These are phyloP conservation scores for Candida labiduridarum DNA, from an alignment of 1,139 yeast genomes.

Conservation along the genomic window DNA sequence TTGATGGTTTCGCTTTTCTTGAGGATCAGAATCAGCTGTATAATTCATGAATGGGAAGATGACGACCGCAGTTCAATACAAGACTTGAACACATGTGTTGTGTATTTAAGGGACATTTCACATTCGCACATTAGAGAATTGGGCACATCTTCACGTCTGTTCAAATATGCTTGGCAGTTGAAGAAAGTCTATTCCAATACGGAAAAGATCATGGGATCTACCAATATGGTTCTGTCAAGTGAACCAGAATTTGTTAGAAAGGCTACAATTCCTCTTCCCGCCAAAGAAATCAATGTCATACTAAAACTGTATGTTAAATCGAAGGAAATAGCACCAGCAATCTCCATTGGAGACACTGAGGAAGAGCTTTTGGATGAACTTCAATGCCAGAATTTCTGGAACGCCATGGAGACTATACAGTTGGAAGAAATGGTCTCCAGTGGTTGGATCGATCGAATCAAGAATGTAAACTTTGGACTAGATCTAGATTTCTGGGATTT, in stretches of 20 bases:
- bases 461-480: background rate
- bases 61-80: background rate
- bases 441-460: conserved; percentile 9
- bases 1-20: conserved; percentile 8
- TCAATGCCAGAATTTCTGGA: conserved; percentile 13
- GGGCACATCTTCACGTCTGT: background rate
- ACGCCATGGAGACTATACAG: conserved; percentile 8
- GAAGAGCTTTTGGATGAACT: conserved; percentile 12
- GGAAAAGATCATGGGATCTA: conserved; percentile 4
- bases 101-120: background rate
- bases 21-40: conserved; percentile 11
- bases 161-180: conserved; percentile 10
- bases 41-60: conserved; percentile 1
- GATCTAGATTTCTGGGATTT: conserved; percentile 7
- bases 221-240: background rate
- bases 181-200: conserved; percentile 8
- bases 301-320: background rate
- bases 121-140: conserved; percentile 1
- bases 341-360: conserved; percentile 3
- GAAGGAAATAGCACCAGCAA: background rate
- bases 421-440: conserved; percentile 10
- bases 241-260: conserved; percentile 3
- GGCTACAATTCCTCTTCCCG: conserved; percentile 4
- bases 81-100: background rate
- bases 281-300: conserved; percentile 3